A percentile compares a stretch with the other conserved stretches of the same genome.
Conservation (phyloP, 2,329 filamentous ascomycete genomes). For the Ceratocystis cubensis region DNA sequence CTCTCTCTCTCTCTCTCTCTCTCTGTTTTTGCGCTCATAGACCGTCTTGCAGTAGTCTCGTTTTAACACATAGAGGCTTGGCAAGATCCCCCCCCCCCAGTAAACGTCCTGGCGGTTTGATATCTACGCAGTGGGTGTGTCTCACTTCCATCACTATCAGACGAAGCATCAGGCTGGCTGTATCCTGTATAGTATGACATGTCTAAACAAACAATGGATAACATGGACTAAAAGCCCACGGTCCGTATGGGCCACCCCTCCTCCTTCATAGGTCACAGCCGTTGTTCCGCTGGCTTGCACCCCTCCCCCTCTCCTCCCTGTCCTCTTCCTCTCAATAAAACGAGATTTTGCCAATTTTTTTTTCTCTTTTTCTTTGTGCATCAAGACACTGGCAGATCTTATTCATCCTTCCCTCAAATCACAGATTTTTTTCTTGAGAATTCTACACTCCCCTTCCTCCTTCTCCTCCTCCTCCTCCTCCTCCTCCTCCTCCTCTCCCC, state of each 20-base stretch:
- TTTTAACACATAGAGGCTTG: no score
- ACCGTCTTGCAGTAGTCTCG: neutral
- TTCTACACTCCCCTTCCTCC: conserved; percentile 13
- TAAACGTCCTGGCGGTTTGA: no score
- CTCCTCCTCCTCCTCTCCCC: neutral
- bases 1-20: neutral
- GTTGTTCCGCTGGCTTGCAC: neutral
- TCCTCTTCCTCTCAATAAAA: neutral
- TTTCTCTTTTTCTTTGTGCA: neutral
- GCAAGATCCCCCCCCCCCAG: neutral
- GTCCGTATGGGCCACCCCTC: neutral
- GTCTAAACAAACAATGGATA: neutral
- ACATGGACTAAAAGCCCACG: neutral
- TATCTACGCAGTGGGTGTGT: neutral
- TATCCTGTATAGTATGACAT: neutral
- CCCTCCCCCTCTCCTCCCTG: neutral
- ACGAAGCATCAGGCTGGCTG: neutral
- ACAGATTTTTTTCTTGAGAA: conserved; percentile 5
- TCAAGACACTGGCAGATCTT: conserved; percentile 8
- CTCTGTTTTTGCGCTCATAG: neutral
- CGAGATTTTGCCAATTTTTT: neutral
- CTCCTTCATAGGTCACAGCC: neutral
- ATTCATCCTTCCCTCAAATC: conserved; percentile 7
- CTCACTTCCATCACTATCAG: neutral
- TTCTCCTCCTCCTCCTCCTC: neutral